phyloP scores from a whole-genome alignment of 2,329 filamentous ascomycete species.

The Mycosphaerella arachidis region DNA sequence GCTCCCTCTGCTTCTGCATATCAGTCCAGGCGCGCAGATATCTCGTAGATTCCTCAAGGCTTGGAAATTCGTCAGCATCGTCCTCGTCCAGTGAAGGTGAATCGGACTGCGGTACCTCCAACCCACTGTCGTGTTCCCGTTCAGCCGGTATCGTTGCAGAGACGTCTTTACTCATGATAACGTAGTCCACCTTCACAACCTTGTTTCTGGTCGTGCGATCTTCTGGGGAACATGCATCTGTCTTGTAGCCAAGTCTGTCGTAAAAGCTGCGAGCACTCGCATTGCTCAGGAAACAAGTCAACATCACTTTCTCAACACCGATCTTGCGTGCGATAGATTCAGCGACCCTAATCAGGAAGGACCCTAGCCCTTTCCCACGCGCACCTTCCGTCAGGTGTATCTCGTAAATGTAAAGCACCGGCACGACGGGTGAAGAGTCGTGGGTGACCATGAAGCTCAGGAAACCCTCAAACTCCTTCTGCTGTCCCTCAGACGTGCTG shows the following conservation, averaged over 20 bases:
- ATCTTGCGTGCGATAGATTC: conserved; percentile 52
- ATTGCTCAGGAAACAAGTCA: conserved; percentile 68
- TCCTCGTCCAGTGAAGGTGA: background rate
- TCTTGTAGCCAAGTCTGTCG: conserved; percentile 51
- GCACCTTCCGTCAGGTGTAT: conserved; percentile 60
- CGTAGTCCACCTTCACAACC: conserved; percentile 48
- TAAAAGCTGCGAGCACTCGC: conserved; percentile 57
- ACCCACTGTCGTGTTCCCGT: background rate
- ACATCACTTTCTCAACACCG: conserved; percentile 63
- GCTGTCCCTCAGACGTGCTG: conserved; percentile 14
- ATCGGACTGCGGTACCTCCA: background rate
- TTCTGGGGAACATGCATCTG: conserved; percentile 51
- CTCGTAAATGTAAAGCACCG: conserved; percentile 75
- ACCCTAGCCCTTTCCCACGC: conserved; percentile 60
- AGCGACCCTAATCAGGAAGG: conserved; percentile 54
- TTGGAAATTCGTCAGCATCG: conserved; percentile 1
- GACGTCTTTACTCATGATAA: conserved; percentile 48
- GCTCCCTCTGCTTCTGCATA: background rate
- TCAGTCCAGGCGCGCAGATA: conserved; percentile 2
- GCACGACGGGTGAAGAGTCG: conserved; percentile 54
- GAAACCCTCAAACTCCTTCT: conserved; percentile 35
- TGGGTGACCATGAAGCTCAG: conserved; percentile 68
- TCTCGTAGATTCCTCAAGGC: background rate
- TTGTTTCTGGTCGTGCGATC: conserved; percentile 47
- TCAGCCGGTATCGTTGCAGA: background rate